Evolutionary conservation across 2,329 filamentous ascomycete genomes (phyloP).

Genomic region (Leptosphaerulina australis): DNA sequence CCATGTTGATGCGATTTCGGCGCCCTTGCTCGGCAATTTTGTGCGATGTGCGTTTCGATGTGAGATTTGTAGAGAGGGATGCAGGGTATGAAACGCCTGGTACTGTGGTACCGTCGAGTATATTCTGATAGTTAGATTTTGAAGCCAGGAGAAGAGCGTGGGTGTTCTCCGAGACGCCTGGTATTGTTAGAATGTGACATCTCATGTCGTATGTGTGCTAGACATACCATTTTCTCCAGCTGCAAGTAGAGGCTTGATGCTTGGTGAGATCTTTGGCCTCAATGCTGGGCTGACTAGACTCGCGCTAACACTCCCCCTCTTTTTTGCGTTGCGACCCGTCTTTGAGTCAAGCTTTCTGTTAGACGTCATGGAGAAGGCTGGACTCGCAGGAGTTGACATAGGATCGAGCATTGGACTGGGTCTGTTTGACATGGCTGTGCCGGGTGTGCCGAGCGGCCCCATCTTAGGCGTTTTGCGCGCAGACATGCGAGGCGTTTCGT

Average conservation of each 20-base stretch:
- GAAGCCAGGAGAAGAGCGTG: slow-evolving; percentile 81
- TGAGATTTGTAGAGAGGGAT: slow-evolving; percentile 89
- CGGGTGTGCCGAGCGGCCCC: slow-evolving; percentile 60
- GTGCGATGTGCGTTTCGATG: slow-evolving; percentile 94
- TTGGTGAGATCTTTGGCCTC: slow-evolving; percentile 87
- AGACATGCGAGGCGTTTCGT: slow-evolving; percentile 65
- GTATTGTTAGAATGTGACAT: slow-evolving; percentile 19
- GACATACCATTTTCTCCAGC: slow-evolving; percentile 61
- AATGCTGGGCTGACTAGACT: slow-evolving; percentile 85
- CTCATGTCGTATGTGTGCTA: background rate
- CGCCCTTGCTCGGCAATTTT: slow-evolving; percentile 97
- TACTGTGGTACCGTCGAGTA: slow-evolving; percentile 88
- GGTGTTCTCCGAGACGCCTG: slow-evolving; percentile 60
- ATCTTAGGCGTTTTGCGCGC: slow-evolving; percentile 71
- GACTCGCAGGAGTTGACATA: slow-evolving; percentile 58
- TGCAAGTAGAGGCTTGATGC: slow-evolving; percentile 87
- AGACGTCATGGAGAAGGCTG: slow-evolving; percentile 35
- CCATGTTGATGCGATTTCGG: slow-evolving; percentile 92
- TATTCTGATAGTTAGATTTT: slow-evolving; percentile 98
- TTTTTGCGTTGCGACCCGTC: slow-evolving; percentile 43
- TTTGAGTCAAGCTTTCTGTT: slow-evolving; percentile 43
- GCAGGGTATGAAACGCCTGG: slow-evolving; percentile 90
- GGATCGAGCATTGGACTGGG: slow-evolving; percentile 61
- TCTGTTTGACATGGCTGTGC: slow-evolving; percentile 34
- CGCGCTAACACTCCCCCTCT: slow-evolving; percentile 61